Conservation (phyloP, 2,329 filamentous ascomycete species). For the Sporothrix brunneoviolacea region DNA sequence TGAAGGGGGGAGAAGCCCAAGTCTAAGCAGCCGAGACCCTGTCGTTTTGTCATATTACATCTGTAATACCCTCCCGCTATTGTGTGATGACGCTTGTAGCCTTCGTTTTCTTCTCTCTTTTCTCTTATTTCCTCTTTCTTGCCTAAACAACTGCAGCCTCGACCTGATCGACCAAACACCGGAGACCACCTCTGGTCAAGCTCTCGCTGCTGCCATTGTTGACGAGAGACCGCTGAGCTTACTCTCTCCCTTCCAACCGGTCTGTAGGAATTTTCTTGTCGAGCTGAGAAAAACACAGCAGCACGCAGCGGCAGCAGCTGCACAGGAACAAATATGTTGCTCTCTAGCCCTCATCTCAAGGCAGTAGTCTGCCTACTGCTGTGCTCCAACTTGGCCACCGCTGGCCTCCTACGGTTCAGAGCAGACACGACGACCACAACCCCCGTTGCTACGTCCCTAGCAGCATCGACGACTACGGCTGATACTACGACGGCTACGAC, state of each 20-base stretch:
- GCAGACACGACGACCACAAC: conserved; percentile 12
- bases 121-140: background rate
- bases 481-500: background rate
- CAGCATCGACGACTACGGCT: background rate
- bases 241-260: no score
- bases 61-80: no score
- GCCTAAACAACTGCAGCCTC: no score
- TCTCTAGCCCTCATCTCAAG: conserved; percentile 7
- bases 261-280: no score
- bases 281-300: background rate
- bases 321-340: conserved; percentile 13
- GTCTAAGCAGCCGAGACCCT: no score
- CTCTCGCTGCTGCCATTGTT: background rate
- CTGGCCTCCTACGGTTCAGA: conserved; percentile 12
- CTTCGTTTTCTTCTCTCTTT: background rate
- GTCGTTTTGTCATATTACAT: no score
- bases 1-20: background rate
- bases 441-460: background rate
- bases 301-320: conserved; percentile 4
- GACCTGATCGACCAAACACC: no score
- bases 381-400: conserved; percentile 15
- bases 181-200: no score
- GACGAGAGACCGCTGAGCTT: no score
- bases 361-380: conserved; percentile 17
- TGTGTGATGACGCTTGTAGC: background rate